Base-by-base conservation (phyloP, 495 filamentous ascomycete species). In the Amphirosellinia nigrospora region DNA sequence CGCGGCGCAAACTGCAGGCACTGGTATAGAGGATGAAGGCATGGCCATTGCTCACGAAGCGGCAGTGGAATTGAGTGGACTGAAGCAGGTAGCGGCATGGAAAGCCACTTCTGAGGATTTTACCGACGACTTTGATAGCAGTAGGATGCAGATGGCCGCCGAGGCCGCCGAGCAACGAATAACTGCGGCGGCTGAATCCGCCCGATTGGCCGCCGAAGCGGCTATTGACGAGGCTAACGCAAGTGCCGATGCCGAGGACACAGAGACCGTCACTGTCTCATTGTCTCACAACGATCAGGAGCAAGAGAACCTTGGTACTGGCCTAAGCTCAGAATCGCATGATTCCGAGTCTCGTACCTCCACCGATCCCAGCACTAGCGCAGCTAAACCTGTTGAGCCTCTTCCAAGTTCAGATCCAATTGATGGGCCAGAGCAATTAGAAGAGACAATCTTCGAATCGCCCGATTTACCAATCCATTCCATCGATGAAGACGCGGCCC, bases 21-120 rank as follows among this genome's bases (percentile, higher is more conserved):
- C 89, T 59, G 87, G 89, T 4, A 82, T 97, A 16, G 88, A 97
- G 75, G 88, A 88, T 15, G 84, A 85, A 70, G 96, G 88, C 34
- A 98, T 98, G 91, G 82, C 82, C 61, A 84, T 91, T 67, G 96
- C 96, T 5, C 91, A 94, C 66, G 79, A 89, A 32, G 89, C 93
- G 21, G 96, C 96, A 39, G 90, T 89, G 73, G 94, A 99, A 74
- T 86, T 99, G 38, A 85, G 86, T 21, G 82, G 93, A 45, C 79
- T 99, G 32, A 98, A 96, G 86, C 90, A 92, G 71, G 91, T 96
- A 50, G 93, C 89, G 30, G 84, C 85, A 71, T 96, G 93, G 92
- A 98, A 98, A 81, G 86, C 97, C 56, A 84, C 87, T 28, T 89
- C 94, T 48, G 80, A 86, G 32, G 96, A 98, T 74, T 82, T 87